Evolutionary conservation across 2,329 filamentous ascomycete species (phyloP), one percentile per base, ranked within the genome.

Genomic region (Aspergillus sp.): DNA sequence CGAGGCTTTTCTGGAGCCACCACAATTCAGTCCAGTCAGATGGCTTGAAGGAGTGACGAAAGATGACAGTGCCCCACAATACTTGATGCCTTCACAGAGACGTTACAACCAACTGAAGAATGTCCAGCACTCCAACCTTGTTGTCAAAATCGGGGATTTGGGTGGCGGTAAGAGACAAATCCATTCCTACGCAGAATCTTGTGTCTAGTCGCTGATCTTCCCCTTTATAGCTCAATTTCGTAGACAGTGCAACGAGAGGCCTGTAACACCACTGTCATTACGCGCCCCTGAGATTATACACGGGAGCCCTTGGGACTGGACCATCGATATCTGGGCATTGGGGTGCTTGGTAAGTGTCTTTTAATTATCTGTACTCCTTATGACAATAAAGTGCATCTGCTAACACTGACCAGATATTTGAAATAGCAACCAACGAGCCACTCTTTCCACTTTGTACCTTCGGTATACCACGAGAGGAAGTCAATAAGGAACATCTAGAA

Each of bases 121-220:
- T 55, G 57, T 39, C 56, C 48, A 61, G 30, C 49, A 55, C 49
- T 62, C 62, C 9, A 61, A 12, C 15, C 60, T 66, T 12, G 15
- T 60, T 19, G 59, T 67, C 30, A 66, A 58, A 59, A 67, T 69
- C 60, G 63, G 66, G 47, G 67, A 69, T 63, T 17, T 70, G 23
- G 67, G 63, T 58, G 65, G 64, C 63, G 67, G 66, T 68, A 65
- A 51, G 17, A n/a, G 15, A 10, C 15, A 15, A 36, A 58, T 60
- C 45, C 52, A 17, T 43, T 19, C 15, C 17, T 19, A 36, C 30
- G 1, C 4, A 5, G 10, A 5, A 15, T 19, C 1, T 43, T 43
- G 39, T 21, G 39, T 8, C 5, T 43, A 17, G n/a, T 19, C 7
- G 39, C n/a, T 17, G 10, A 43, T 17, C 0, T 43, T 2, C 1